phyloP scores from a whole-genome alignment of 179 eudicot species.

The Corrigiola litoralis region DNA sequence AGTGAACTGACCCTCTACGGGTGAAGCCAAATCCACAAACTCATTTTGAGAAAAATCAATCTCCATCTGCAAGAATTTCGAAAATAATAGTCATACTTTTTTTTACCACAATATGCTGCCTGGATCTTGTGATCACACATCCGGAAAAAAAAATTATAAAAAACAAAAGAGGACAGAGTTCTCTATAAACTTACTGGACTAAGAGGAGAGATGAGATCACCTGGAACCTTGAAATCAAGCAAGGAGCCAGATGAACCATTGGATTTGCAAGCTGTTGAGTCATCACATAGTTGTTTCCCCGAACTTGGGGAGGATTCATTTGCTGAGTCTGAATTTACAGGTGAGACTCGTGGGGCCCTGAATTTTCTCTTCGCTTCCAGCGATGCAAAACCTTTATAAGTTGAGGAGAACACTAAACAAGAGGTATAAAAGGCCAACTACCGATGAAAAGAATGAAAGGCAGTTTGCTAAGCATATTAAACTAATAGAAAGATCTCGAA shows the following conservation, averaged over 20 bases:
- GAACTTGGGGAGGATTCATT: slow-evolving; percentile 29
- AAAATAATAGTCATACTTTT: neutral
- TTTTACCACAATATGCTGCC: neutral
- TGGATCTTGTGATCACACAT: neutral
- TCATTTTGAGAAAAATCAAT: slow-evolving; percentile 19
- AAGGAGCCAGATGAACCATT: slow-evolving; percentile 22
- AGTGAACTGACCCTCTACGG: slow-evolving; percentile 19
- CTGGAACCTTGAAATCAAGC: slow-evolving; percentile 19
- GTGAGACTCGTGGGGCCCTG: slow-evolving; percentile 63
- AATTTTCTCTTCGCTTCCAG: slow-evolving; percentile 89
- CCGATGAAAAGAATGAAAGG: too few species aligned
- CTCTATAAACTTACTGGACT: slow-evolving; percentile 34
- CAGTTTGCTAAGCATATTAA: neutral
- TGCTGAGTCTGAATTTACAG: slow-evolving; percentile 28
- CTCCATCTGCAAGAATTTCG: slow-evolving; percentile 33
- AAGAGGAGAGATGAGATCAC: slow-evolving; percentile 11
- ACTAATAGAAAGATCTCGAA: neutral
- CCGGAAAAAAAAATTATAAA: too few species aligned
- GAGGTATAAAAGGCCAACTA: neutral
- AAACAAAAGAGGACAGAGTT: neutral
- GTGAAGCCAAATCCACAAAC: slow-evolving; percentile 23
- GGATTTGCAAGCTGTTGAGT: slow-evolving; percentile 23
- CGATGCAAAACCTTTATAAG: slow-evolving; percentile 76
- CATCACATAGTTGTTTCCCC: slow-evolving; percentile 22
- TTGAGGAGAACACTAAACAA: slow-evolving; percentile 30